phyloP scores from a whole-genome alignment of 2,329 filamentous ascomycete genomes.

The Geosmithia morbida region DNA sequence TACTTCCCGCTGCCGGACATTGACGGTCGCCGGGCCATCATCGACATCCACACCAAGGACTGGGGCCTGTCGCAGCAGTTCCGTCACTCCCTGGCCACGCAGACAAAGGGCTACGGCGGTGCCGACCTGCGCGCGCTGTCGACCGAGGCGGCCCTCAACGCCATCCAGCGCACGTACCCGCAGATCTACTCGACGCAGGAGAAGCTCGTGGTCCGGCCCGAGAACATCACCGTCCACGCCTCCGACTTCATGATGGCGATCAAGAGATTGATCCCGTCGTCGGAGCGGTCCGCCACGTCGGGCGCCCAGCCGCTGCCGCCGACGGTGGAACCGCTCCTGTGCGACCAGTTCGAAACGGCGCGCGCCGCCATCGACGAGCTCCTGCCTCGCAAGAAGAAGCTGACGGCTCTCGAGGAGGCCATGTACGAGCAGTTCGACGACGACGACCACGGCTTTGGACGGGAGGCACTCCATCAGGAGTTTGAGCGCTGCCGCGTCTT shows the following conservation, averaged over 20 bases:
- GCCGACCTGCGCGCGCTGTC: constrained; percentile 88
- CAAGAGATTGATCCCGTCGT: constrained; percentile 92
- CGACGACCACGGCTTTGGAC: constrained; percentile 67
- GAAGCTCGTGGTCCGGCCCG: constrained; percentile 78
- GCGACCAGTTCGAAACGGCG: constrained; percentile 56
- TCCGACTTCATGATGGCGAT: constrained; percentile 96
- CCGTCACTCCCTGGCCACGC: constrained; percentile 69
- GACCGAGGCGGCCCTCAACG: constrained; percentile 90
- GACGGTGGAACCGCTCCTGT: constrained; percentile 67
- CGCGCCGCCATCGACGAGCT: constrained; percentile 56
- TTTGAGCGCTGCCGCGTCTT: constrained; percentile 85
- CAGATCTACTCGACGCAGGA: constrained; percentile 88
- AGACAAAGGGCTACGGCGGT: constrained; percentile 94
- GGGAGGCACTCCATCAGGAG: constrained; percentile 60
- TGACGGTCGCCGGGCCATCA: constrained; percentile 67
- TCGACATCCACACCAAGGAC: constrained; percentile 89
- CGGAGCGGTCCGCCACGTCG: constrained; percentile 76
- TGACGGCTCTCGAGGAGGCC: constrained; percentile 85
- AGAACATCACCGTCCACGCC: constrained; percentile 71
- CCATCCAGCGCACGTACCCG: constrained; percentile 88
- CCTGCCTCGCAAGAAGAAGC: constrained; percentile 71
- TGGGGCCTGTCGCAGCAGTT: constrained; percentile 75
- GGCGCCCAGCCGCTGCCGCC: constrained; percentile 70
- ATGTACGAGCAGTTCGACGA: constrained; percentile 80
- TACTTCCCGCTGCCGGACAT: constrained; percentile 88